Base-by-base conservation (phyloP, 2,329 filamentous ascomycete species). In the Macrophomina tecta region DNA sequence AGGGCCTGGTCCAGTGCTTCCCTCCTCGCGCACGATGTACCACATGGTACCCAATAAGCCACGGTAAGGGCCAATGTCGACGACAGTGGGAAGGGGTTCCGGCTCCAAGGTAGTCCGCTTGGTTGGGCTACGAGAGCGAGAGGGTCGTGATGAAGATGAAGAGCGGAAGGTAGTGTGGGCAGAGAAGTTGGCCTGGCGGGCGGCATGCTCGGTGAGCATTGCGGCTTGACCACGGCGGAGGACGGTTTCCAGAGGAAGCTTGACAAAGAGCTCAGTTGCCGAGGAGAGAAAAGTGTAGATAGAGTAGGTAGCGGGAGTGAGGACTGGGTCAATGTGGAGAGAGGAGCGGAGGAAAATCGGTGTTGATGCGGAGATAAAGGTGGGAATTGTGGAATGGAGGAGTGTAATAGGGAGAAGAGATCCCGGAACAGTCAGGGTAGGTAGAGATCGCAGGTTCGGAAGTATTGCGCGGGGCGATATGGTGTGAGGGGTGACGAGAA, bases 1-100 rank as follows among this genome's bases (percentile, higher is more conserved):
- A 14, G 45, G 32, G 8, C 40, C 42, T 1, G 42, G 58, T 78
- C 72, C 60, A 81, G 53, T 36, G 45, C 68, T 81, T 7, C 95
- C 95, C 77, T 99, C 95, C 73, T 96, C 91, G 42, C 90, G 86
- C 1, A 91, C 85, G 69, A 99, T 95, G 68, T 87, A 87, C 84
- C 93, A 94, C 86, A 97, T 94, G 2, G 94, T 97, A 3, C 93
- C 92, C n/a, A 95, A 77, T 1, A 97, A 85, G n/a, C 95, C 95
- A 40, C 87, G 84, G 77, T 97, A 99, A 4, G 87, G 87, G 2
- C 93, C 94, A 0, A 92, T 84, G 2, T 91, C 89, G 0, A 98
- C 89, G 65, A 97, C 89, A 0, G 92, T 93, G 65, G 92, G 89
- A 79, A 82, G 72, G 16, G 65, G 65, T 38, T 66, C 65, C 5